Conservation (phyloP, 108 stramenopile species). For the Epipyxis sp. region DNA sequence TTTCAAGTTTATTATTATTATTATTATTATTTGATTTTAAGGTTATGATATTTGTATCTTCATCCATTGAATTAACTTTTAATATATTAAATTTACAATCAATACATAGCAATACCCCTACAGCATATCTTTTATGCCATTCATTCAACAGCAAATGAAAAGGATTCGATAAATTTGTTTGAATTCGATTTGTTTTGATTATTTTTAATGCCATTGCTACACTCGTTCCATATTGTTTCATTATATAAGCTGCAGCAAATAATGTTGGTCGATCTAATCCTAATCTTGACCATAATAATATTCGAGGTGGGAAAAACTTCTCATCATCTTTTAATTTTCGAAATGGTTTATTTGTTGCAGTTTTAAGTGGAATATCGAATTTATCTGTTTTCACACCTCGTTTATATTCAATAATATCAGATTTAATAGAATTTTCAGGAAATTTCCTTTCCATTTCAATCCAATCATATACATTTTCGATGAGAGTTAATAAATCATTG, state of each 20-base stretch:
- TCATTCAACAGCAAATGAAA: background rate
- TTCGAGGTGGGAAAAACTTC: background rate
- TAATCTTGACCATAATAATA: background rate
- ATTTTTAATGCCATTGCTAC: constrained; percentile 1
- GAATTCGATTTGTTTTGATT: background rate
- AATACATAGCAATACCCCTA: constrained; percentile 9
- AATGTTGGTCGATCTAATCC: constrained; percentile 5
- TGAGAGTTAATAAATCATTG: background rate
- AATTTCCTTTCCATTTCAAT: background rate
- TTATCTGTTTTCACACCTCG: constrained; percentile 1
- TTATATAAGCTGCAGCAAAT: background rate
- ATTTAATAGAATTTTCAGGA: background rate
- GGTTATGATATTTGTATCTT: background rate
- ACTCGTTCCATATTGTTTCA: background rate
- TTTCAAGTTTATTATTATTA: too few species aligned
- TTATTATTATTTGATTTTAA: too few species aligned
- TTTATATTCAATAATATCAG: background rate
- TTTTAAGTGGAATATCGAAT: background rate
- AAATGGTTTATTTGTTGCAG: background rate
- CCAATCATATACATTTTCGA: constrained; percentile 12
- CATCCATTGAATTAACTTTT: background rate
- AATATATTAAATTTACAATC: background rate
- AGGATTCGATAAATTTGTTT: background rate
- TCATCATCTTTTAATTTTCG: background rate
- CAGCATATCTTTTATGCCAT: background rate